A percentile compares a stretch with the other conserved stretches of the same genome.
These are phyloP conservation scores for Russula vinacea DNA, from an alignment of 768 basidiomycete species.

Conservation along the genomic window DNA sequence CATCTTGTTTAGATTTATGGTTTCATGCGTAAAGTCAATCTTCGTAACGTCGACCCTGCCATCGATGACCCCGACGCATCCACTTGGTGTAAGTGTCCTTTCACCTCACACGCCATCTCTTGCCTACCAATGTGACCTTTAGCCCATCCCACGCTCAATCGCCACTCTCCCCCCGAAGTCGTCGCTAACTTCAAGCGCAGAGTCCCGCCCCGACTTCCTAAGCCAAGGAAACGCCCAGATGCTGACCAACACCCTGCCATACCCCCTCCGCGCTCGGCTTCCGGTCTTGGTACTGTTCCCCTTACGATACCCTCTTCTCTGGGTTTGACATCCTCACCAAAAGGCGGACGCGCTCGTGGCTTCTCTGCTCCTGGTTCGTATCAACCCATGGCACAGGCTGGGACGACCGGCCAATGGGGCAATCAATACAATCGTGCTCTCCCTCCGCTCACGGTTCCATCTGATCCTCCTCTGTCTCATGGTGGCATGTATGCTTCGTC, in stretches of 20 bases:
- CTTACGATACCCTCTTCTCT: constrained; percentile 57
- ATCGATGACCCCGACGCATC: constrained; percentile 95
- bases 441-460: constrained; percentile 81
- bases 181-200: constrained; percentile 94
- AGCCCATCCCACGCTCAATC: constrained; percentile 91
- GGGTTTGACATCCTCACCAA: constrained; percentile 42
- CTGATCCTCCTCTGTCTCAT: constrained; percentile 62
- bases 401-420: constrained; percentile 54
- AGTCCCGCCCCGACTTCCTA: constrained; percentile 88
- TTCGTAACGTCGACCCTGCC: constrained; percentile 91
- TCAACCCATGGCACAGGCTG: constrained; percentile 62
- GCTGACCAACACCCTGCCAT: constrained; percentile 63
- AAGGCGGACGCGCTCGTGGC: constrained; percentile 59
- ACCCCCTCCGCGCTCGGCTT: constrained; percentile 73
- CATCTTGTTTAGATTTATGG: constrained; percentile 76
- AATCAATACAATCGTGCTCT: constrained; percentile 52
- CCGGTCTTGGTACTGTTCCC: constrained; percentile 65
- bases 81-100: constrained; percentile 77
- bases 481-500: constrained; percentile 57
- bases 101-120: constrained; percentile 22
- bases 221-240: constrained; percentile 73
- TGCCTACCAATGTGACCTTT: constrained; percentile 26
- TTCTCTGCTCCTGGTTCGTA: constrained; percentile 83
- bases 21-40: constrained; percentile 97
- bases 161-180: constrained; percentile 84